Percentiles rank a stretch among this genome's conserved stretches.
Evolutionary conservation across 2,329 filamentous ascomycete species (phyloP).

Genomic region (Cryphonectria radicalis): DNA sequence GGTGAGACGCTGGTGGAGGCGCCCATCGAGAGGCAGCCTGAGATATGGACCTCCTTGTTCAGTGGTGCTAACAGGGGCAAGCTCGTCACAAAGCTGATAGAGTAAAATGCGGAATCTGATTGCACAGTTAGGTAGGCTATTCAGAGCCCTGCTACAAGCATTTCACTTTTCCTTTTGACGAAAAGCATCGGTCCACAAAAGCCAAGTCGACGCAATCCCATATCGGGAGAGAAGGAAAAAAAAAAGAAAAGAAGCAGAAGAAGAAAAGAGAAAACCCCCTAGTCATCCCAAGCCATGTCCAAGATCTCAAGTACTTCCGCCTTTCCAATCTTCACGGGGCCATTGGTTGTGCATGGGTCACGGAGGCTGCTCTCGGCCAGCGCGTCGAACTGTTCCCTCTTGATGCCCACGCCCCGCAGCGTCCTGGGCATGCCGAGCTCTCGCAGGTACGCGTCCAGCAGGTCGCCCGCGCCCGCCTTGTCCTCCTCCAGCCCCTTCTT

Average conservation of each 20-base stretch:
- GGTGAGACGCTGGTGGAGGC: conserved; percentile 37
- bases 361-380: conserved; percentile 55
- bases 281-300: conserved; percentile 37
- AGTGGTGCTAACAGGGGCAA: conserved; percentile 37
- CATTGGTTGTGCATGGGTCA: conserved; percentile 55
- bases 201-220: not conserved
- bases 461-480: conserved; percentile 53
- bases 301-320: conserved; percentile 57
- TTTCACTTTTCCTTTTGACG: not conserved
- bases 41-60: conserved; percentile 37
- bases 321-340: conserved; percentile 54
- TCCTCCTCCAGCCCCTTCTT: conserved; percentile 26
- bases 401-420: conserved; percentile 55
- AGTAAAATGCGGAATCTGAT: not conserved
- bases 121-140: not conserved
- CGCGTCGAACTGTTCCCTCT: conserved; percentile 49
- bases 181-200: too few relatives aligned
- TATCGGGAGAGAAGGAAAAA: not conserved
- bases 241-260: too few relatives aligned
- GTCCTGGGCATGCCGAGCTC: conserved; percentile 58
- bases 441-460: conserved; percentile 54
- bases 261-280: too few relatives aligned
- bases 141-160: not conserved
- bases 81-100: conserved; percentile 34
- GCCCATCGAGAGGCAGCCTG: conserved; percentile 36